These are phyloP conservation scores for Pisolithus albus DNA, from an alignment of 768 basidiomycete genomes.

Conservation along the genomic window DNA sequence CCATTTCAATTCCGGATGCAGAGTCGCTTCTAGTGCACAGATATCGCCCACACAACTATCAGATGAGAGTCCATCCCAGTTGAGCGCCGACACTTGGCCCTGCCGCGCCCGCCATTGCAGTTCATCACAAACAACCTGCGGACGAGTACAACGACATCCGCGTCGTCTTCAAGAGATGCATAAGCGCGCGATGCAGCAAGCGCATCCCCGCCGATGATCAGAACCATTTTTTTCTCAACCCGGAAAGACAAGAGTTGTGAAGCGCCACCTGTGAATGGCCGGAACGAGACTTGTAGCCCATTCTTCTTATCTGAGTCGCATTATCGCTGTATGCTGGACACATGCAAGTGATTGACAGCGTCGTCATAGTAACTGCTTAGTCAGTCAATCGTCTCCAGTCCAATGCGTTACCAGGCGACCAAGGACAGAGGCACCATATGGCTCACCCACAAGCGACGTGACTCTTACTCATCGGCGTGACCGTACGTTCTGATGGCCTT, in stretches of 20 bases:
- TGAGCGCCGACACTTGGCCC: constrained; percentile 50
- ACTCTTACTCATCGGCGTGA: constrained; percentile 21
- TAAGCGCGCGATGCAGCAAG: constrained; percentile 38
- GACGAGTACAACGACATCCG: constrained; percentile 58
- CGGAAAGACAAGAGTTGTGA: constrained; percentile 77
- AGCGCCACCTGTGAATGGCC: constrained; percentile 47
- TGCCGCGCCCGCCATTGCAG: constrained; percentile 54
- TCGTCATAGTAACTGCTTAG: constrained; percentile 8
- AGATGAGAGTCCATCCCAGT: constrained; percentile 34
- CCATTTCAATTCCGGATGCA: background rate
- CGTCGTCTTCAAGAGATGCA: constrained; percentile 74
- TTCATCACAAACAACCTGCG: constrained; percentile 58
- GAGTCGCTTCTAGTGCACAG: background rate
- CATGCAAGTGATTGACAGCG: too few relatives aligned
- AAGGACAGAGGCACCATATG: constrained; percentile 76
- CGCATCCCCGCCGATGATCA: constrained; percentile 73
- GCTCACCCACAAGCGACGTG: constrained; percentile 93
- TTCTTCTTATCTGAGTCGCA: background rate
- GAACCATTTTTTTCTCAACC: constrained; percentile 41
- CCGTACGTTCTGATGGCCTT: background rate
- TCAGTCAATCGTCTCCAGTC: too few relatives aligned
- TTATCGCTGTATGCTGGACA: too few relatives aligned
- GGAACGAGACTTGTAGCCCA: too few relatives aligned
- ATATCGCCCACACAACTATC: background rate
- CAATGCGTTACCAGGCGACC: constrained; percentile 32